Conservation (phyloP, 768 basidiomycete species). For the Vararia minispora region DNA sequence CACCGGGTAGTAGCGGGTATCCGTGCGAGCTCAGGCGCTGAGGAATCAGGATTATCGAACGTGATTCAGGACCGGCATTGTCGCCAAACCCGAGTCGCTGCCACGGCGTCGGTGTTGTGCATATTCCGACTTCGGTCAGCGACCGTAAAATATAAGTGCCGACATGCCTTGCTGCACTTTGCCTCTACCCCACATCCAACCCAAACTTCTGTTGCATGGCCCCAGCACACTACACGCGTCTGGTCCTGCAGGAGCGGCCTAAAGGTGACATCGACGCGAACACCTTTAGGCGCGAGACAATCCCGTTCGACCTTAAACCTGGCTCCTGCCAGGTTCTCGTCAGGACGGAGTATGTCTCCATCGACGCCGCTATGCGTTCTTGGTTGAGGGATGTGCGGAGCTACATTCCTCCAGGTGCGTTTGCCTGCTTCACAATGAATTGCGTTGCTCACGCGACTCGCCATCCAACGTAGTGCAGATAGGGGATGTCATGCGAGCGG, state of each 20-base stretch:
- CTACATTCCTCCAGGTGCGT: constrained; percentile 50
- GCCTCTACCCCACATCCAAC: no score
- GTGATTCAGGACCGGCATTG: no score
- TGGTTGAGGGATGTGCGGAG: constrained; percentile 67
- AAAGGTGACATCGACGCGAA: constrained; percentile 50
- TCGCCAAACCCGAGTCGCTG: no score
- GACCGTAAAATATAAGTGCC: no score
- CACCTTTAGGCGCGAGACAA: constrained; percentile 58
- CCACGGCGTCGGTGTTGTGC: no score
- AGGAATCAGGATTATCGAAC: no score
- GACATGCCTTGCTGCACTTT: not conserved
- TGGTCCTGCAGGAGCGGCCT: constrained; percentile 74
- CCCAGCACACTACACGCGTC: constrained; percentile 35
- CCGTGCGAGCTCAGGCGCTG: no score
- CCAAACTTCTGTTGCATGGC: no score
- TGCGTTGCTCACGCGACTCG: constrained; percentile 28
- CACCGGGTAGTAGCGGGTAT: no score
- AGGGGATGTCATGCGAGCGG: constrained; percentile 55
- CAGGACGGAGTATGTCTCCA: constrained; percentile 64
- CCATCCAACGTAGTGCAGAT: constrained; percentile 23
- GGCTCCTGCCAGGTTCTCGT: constrained; percentile 51
- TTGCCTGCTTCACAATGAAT: constrained; percentile 25
- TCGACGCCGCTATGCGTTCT: constrained; percentile 86
- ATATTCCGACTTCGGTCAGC: no score
- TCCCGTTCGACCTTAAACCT: constrained; percentile 43